Conservation (phyloP, 2,329 filamentous ascomycete species). For the Penicillium sp. region DNA sequence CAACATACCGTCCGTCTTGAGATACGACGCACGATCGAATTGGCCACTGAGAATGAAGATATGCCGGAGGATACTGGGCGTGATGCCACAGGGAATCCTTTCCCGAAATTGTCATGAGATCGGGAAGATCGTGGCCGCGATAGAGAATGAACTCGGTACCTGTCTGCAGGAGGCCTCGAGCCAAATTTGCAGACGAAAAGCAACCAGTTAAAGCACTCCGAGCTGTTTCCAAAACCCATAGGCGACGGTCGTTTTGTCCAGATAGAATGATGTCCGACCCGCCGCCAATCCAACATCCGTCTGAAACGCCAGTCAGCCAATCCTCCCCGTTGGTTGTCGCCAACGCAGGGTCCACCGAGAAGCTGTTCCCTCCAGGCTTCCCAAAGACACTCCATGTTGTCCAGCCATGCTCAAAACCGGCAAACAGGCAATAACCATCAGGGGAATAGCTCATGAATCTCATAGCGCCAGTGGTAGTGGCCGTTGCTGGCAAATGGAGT, state of each 20-base stretch:
- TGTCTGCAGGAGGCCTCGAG: slow-evolving; percentile 83
- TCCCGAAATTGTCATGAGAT: slow-evolving; percentile 85
- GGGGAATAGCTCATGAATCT: slow-evolving; percentile 82
- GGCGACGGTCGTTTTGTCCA: slow-evolving; percentile 66
- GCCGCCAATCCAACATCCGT: slow-evolving; percentile 82
- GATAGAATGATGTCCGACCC: slow-evolving; percentile 82
- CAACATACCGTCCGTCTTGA: slow-evolving; percentile 87
- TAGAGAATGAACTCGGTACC: slow-evolving; percentile 88
- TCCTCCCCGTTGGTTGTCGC: slow-evolving; percentile 69
- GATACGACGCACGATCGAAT: slow-evolving; percentile 85
- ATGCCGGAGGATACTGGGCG: slow-evolving; percentile 77
- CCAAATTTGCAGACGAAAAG: slow-evolving; percentile 87
- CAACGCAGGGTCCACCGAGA: slow-evolving; percentile 65
- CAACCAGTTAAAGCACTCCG: slow-evolving; percentile 90
- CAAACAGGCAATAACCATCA: slow-evolving; percentile 94
- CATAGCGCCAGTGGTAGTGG: slow-evolving; percentile 65
- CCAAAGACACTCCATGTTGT: slow-evolving; percentile 97
- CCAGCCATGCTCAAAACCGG: slow-evolving; percentile 90
- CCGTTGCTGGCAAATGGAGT: slow-evolving; percentile 68
- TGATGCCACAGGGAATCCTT: slow-evolving; percentile 96
- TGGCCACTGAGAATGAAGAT: slow-evolving; percentile 90
- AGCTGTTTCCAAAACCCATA: slow-evolving; percentile 90
- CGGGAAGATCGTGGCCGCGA: slow-evolving; percentile 84
- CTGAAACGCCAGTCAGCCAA: slow-evolving; percentile 77
- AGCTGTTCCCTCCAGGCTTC: slow-evolving; percentile 82